These are phyloP conservation scores for Hylodesmum podocarpum DNA, from an alignment of 306 rosid species.

Conservation along the genomic window DNA sequence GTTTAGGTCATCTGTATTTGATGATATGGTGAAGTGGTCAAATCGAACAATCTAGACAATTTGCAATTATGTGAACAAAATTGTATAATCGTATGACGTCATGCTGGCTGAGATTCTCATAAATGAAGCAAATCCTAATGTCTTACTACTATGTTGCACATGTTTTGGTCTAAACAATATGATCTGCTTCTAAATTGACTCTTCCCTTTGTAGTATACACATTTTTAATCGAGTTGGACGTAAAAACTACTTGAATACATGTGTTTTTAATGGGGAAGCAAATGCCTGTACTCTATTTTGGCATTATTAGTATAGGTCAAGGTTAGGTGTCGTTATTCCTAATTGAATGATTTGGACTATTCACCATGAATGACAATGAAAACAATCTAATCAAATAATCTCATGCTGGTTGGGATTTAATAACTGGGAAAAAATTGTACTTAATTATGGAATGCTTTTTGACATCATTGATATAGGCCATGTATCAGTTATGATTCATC, in stretches of 20 bases:
- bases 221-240: no score
- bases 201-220: no score
- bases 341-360: neutral
- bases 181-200: no score
- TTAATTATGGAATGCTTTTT: slow-evolving; percentile 4
- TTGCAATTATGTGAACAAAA: slow-evolving; percentile 7
- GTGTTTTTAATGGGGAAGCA: no score
- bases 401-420: neutral
- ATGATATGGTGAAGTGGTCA: neutral
- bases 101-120: neutral
- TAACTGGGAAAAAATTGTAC: neutral
- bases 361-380: neutral
- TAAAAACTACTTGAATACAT: no score
- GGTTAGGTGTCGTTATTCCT: neutral
- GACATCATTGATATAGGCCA: slow-evolving; percentile 1
- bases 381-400: slow-evolving; percentile 2
- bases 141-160: neutral
- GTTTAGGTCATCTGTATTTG: neutral
- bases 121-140: neutral
- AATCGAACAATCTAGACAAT: neutral
- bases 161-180: no score
- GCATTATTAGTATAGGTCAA: neutral
- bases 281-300: neutral
- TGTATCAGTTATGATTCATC: neutral
- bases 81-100: neutral